A percentile compares a stretch with the other conserved stretches of the same genome.
Evolutionary conservation across 345 rosid species (phyloP).

Genomic region (Erodium maritimum): DNA sequence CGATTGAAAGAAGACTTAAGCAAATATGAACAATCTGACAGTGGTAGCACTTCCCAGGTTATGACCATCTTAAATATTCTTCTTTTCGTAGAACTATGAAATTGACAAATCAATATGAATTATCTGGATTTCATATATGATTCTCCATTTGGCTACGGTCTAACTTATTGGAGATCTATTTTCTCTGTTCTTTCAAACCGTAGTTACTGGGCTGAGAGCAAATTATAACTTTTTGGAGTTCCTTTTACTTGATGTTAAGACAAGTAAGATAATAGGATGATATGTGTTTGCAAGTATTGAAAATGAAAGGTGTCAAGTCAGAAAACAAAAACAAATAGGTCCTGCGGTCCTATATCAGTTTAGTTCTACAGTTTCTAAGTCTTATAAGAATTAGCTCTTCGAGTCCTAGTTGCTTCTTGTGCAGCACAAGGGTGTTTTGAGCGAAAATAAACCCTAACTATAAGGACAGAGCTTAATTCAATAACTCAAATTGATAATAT

Average conservation of each 20-base stretch:
- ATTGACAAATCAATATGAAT: neutral
- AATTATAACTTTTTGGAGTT: too few relatives aligned
- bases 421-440: too few relatives aligned
- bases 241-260: neutral
- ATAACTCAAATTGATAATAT: too few relatives aligned
- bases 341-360: too few relatives aligned
- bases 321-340: too few relatives aligned
- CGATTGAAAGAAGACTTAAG: conserved; percentile 77
- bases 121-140: neutral
- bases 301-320: too few relatives aligned
- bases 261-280: neutral
- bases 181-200: neutral
- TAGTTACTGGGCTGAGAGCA: too few relatives aligned
- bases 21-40: conserved; percentile 76
- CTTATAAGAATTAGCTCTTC: neutral
- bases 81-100: neutral
- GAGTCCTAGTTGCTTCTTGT: neutral
- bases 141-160: neutral
- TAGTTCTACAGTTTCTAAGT: neutral
- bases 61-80: conserved; percentile 3
- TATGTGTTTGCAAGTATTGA: neutral
- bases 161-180: neutral
- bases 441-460: too few relatives aligned
- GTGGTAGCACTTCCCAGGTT: conserved; percentile 90
- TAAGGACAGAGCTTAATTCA: too few relatives aligned